phyloP scores from a whole-genome alignment of 208 protist genomes.

The Herpetomonas samuelpessoai region DNA sequence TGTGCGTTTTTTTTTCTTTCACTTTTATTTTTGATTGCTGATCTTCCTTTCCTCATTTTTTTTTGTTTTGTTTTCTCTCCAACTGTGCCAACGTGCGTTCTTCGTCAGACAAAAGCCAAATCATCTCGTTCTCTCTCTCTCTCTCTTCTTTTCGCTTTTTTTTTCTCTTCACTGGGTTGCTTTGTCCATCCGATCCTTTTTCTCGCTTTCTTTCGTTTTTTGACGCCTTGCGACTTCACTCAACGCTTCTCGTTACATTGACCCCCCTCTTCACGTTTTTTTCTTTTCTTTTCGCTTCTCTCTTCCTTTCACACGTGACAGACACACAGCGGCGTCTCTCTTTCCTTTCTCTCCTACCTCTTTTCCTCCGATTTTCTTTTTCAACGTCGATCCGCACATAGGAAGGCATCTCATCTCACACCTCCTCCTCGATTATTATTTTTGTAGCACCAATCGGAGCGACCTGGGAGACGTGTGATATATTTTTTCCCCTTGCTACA shows the following conservation, averaged over 20 bases:
- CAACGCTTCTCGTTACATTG: too few species aligned
- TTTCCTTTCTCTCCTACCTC: constrained; percentile 4
- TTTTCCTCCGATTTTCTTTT: not conserved
- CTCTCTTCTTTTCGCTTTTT: not conserved
- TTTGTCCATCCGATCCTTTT: not conserved
- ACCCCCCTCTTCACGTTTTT: too few species aligned
- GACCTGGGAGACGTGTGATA: too few species aligned
- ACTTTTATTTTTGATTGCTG: not conserved
- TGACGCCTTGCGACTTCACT: too few species aligned
- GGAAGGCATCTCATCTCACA: too few species aligned
- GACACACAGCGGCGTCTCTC: not conserved
- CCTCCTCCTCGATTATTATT: too few species aligned
- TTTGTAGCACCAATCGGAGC: too few species aligned
- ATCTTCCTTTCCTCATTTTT: constrained; percentile 4
- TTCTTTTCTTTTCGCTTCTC: constrained; percentile 6
- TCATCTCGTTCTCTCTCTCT: too few species aligned
- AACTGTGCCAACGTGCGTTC: not conserved
- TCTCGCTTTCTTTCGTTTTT: too few species aligned
- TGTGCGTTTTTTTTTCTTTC: not conserved
- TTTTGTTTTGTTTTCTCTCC: too few species aligned
- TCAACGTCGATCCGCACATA: too few species aligned
- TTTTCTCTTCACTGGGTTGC: constrained; percentile 1
- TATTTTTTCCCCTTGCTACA: not conserved
- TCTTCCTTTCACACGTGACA: not conserved
- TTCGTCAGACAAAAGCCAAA: constrained; percentile 13